Conservation (phyloP, 148 eudicot genomes). For the Rhododendron griersonianum region DNA sequence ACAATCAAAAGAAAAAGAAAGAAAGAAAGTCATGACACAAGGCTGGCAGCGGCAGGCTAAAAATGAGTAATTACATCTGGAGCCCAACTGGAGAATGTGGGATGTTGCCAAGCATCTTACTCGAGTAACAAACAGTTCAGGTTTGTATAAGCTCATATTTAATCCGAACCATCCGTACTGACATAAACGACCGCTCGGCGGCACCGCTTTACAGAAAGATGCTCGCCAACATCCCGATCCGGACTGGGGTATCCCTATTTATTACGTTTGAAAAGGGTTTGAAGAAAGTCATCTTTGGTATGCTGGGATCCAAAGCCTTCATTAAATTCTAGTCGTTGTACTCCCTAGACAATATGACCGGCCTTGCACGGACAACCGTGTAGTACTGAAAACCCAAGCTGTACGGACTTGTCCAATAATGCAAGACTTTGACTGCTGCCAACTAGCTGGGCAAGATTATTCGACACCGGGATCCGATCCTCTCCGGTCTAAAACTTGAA, state of each 20-base stretch:
- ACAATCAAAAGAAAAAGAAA: neutral
- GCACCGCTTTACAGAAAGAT: no score
- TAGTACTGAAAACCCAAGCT: neutral
- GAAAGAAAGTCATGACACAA: neutral
- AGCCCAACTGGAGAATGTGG: no score
- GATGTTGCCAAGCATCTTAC: no score
- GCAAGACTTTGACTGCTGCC: neutral
- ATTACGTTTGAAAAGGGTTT: neutral
- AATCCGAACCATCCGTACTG: no score
- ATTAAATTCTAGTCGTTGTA: neutral
- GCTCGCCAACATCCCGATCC: no score
- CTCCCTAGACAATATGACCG: neutral
- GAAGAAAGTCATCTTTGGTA: neutral
- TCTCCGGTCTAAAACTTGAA: neutral
- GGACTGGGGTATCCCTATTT: no score
- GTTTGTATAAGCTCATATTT: no score
- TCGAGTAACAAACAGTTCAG: rapidly evolving
- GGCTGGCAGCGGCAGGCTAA: neutral
- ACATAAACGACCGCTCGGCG: no score
- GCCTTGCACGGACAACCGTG: neutral
- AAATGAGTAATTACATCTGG: no score
- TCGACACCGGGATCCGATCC: neutral
- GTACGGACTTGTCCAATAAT: neutral
- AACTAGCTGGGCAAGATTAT: neutral
- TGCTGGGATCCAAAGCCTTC: neutral